Percentiles rank a stretch among this genome's conserved stretches.
These are phyloP conservation scores for Pilobolus umbonatus DNA, from an alignment of 192 early-diverging fungal genomes.

Conservation along the genomic window DNA sequence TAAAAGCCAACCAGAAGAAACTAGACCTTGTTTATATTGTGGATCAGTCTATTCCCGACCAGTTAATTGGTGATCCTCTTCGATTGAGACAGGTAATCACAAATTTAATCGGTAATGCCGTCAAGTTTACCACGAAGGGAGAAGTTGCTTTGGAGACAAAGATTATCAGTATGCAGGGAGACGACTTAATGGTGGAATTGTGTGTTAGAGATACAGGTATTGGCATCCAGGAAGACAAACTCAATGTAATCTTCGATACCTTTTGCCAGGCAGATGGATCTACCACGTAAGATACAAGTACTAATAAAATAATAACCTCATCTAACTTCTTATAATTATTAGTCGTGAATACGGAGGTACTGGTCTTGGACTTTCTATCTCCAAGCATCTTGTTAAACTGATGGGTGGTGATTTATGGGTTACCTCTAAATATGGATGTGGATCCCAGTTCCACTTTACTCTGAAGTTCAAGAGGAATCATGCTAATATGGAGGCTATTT, in stretches of 20 bases:
- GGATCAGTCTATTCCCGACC: constrained; percentile 66
- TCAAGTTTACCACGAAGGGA: constrained; percentile 81
- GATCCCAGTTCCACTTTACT: constrained; percentile 76
- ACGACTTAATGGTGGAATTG: constrained; percentile 56
- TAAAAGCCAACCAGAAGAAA: constrained; percentile 71
- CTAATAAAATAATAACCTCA: background rate
- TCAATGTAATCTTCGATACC: constrained; percentile 71
- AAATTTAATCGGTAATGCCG: constrained; percentile 76
- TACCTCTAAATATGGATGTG: constrained; percentile 58
- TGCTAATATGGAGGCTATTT: constrained; percentile 35
- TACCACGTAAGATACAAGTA: constrained; percentile 44
- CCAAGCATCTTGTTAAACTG: constrained; percentile 65
- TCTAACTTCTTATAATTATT: background rate
- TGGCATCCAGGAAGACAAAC: constrained; percentile 76
- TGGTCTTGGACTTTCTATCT: constrained; percentile 74
- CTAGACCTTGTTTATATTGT: constrained; percentile 63
- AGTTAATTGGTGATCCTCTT: constrained; percentile 71
- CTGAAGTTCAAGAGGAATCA: constrained; percentile 45
- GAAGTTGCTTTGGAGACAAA: constrained; percentile 55
- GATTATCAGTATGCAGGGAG: constrained; percentile 33
- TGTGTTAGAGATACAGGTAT: constrained; percentile 80
- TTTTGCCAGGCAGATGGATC: constrained; percentile 85
- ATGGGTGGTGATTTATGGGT: constrained; percentile 81
- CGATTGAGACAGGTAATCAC: constrained; percentile 76
- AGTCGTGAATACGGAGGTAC: constrained; percentile 18